Evolutionary conservation across 768 basidiomycete genomes (phyloP).

Genomic region (Mycena filopes): DNA sequence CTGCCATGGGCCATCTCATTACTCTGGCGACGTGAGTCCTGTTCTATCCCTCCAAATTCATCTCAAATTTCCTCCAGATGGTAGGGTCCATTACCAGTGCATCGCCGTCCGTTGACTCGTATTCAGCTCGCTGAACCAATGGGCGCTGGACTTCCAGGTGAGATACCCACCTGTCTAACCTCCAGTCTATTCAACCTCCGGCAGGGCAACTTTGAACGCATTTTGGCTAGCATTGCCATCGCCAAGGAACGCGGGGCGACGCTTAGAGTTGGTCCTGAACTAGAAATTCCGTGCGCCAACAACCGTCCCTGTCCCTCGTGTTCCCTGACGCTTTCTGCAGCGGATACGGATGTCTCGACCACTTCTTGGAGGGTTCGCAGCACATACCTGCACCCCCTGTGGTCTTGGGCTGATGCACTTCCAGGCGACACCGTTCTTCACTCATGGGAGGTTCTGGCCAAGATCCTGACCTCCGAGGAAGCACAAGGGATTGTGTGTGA

Average conservation of each 20-base stretch:
- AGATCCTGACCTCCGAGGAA: conserved; percentile 84
- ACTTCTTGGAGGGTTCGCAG: conserved; percentile 89
- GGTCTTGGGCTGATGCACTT: conserved; percentile 10
- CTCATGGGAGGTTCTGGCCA: conserved; percentile 97
- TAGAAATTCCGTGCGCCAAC: conserved; percentile 91
- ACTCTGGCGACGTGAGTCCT: conserved; percentile 85
- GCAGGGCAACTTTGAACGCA: conserved; percentile 94
- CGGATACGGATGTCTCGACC: conserved; percentile 97
- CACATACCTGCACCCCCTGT: neutral
- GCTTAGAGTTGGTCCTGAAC: conserved; percentile 93
- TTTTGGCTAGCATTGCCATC: conserved; percentile 85
- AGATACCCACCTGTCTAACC: conserved; percentile 19
- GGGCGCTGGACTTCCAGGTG: conserved; percentile 96
- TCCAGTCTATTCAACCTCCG: neutral
- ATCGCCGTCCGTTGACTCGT: conserved; percentile 15
- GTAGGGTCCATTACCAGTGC: conserved; percentile 35
- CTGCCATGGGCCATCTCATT: conserved; percentile 82
- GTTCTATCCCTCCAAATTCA: conserved; percentile 14
- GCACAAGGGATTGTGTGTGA: conserved; percentile 92
- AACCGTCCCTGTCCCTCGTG: neutral
- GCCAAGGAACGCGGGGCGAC: conserved; percentile 92
- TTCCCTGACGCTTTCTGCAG: conserved; percentile 48
- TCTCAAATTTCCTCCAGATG: conserved; percentile 44
- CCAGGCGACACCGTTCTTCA: conserved; percentile 95
- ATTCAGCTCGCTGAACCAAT: conserved; percentile 91